A percentile compares a stretch with the other conserved stretches of the same genome.
Conservation (phyloP, 2,329 filamentous ascomycete genomes). For the Leptosphaerulina australis region DNA sequence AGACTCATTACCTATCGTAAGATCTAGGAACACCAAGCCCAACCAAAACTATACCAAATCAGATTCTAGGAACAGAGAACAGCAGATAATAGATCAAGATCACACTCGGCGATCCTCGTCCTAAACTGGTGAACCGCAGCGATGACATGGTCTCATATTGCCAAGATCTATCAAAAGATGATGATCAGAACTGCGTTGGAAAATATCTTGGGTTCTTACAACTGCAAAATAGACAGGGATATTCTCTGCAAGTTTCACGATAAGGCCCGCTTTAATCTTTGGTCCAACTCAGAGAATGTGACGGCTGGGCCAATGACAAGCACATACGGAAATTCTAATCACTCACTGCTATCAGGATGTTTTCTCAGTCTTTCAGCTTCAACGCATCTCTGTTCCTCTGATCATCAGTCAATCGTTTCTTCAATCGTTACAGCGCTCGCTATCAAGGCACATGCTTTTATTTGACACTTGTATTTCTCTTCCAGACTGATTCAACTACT, state of each 20-base stretch:
- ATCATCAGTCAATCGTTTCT: not conserved
- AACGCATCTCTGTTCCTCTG: not conserved
- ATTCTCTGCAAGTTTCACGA: not conserved
- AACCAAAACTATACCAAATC: conserved; percentile 6
- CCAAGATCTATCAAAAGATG: conserved; percentile 4
- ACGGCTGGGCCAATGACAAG: not conserved
- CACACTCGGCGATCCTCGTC: not conserved
- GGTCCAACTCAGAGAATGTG: not conserved
- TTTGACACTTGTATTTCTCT: not conserved
- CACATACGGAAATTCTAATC: not conserved
- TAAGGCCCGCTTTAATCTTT: conserved; percentile 1
- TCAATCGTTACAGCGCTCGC: not conserved
- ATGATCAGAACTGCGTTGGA: conserved; percentile 6
- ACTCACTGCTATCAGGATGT: not conserved
- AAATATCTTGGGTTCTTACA: conserved; percentile 2
- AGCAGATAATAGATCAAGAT: not conserved
- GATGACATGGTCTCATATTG: conserved; percentile 3
- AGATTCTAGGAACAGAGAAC: not conserved
- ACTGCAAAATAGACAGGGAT: conserved; percentile 11
- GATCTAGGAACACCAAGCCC: not conserved
- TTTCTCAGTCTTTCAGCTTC: not conserved
- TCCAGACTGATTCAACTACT: not conserved
- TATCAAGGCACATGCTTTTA: not conserved
- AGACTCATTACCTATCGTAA: conserved; percentile 9
- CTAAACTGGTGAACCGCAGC: not conserved